Base-by-base conservation (phyloP, 495 filamentous ascomycete genomes). In the Antarctomyces pellizariae region DNA sequence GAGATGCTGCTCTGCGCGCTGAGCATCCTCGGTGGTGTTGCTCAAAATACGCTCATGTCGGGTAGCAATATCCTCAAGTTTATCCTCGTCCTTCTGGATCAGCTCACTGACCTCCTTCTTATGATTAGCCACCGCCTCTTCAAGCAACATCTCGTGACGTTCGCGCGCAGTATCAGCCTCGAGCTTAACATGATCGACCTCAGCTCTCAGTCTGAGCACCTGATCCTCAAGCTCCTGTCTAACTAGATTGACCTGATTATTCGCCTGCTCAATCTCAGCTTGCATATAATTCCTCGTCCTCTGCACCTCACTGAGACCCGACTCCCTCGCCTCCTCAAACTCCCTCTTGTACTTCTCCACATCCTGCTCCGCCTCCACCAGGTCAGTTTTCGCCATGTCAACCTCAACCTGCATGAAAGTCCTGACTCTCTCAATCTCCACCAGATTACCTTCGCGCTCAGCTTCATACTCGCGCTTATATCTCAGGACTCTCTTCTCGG, bases 231-330 rank as follows among this genome's bases (percentile, higher is more conserved):
- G 59, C 35, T 80, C 67, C 15, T 66, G 67, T 26, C 76, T 69
- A 2, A 82, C 66, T 32, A 71, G 61, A 39, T 89, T 76, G 43
- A 79, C 70, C 42, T 90, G 67, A 38, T 73, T 69, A 37, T 78
- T 84, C 16, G 80, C 71, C 25, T 64, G 58, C 20, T 89, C 74
- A 17, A 90, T 47, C 34, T 95, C 78, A 5, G 63, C 56, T 40
- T 89, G 69, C 59, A 89, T 52, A n/a, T 74, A 60, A 16, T 65
- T 60, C 29, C 75, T 68, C 5, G 68, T 74, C 21, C 78, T 71
- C 38, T 83, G 66, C 28, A 80, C 63, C 40, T 95, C 84, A 7
- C 64, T 53, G 15, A 65, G 67, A 20, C 60, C 75, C 14, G 66
- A 65, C 35, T 84, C 75, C 28, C 71, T 68, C 23, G 80, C 73